Evolutionary conservation across 2,329 filamentous ascomycete species (phyloP), one percentile per base, ranked within the genome.

Genomic region (Leptographium galeiforme): DNA sequence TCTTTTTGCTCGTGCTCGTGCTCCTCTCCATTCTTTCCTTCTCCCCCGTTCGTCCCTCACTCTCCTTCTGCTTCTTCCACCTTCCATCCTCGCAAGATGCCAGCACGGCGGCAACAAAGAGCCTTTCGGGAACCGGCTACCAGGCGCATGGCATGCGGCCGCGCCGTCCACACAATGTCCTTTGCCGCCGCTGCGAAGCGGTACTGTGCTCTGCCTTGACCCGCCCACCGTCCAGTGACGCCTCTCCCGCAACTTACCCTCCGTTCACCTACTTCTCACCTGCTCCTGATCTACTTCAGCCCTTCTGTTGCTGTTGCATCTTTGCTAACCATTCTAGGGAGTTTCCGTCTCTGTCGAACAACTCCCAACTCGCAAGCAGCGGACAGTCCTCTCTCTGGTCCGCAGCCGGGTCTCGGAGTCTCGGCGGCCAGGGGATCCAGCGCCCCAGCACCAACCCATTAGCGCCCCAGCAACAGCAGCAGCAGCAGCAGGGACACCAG

Each of bases 341-440:
- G 62, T 85, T 85, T 53, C 81, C 81, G 10, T 82, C 80, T 25
- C 66, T 85, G 59, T 82, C 79, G 51, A 81, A 79, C 61, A 81
- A 77, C 58, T 70, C 77, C 46, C 77, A 79, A 61, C 65, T 79
- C 45, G 67, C 73, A 33, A 75, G 66, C 55, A 64, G 72, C 8
- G 73, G 64, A 47, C 73, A 73, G 57, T 67, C 72, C 14, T 76
- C 76, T 6, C 70, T 81, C 66, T 82, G 78, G 78, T 73, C 76
- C 44, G 68, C 70, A 32, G 69, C 70, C 57, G 72, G 72, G 8
- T 68, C 73, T 18, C 70, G 78, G 57, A 75, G 68, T 54, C 65
- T 78, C 53, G 69, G 68, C 46, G 74, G 70, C 1, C 70, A 70
- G 33, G 68, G 57, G 18, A 55, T 76, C 55, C 76, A 74, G 58